Base-by-base conservation (phyloP, 768 basidiomycete species). In the Candolleomyces eurysporus region DNA sequence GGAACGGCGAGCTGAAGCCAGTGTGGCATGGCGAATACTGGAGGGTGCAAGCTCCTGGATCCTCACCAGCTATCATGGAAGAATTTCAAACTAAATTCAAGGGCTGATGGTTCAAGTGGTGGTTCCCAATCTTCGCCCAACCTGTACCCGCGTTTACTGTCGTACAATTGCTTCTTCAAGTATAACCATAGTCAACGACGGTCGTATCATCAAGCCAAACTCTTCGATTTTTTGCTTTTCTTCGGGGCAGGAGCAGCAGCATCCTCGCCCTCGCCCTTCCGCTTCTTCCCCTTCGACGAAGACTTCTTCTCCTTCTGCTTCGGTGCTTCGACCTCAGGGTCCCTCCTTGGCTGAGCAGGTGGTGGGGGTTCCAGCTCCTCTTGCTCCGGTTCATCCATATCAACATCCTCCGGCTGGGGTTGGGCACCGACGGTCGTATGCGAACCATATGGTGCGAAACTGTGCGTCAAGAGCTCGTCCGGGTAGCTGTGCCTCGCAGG, bases 361-460 rank as follows among this genome's bases (percentile, higher is more conserved):
- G 26, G 26, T 26, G 26, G 26, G 26, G 26, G 26, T 26, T 26
- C 26, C 26, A 26, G 63, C n/a, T 40, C 19, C 26, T 58, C 60
- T 30, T 61, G 32, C 31, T 51, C 53, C n/a, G 14, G 51, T 49
- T 51, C 53, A 4, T 64, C 49, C 10, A 61, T 39, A 56, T 72
- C 66, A 40, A 70, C 61, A 40, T 69, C 65, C 46, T 75, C 73
- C 14, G 73, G 69, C n/a, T 36, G 52, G 14, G 65, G 69, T 17
- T 68, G 69, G 26, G 43, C 26, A 16, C 39, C 30, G 56, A 55
- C 36, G 14, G 58, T 48, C 54, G 46, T 60, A 40, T 53, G 69
- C 14, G 87, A 83, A 1, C 89, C 89, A 31, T 81, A 83, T 0
- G 90, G 89, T 64, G 84, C 68, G 70, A 88, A 91, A 1, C 75